Base-by-base conservation (phyloP, 2,329 filamentous ascomycete species). In the Microthyrium microscopicum region DNA sequence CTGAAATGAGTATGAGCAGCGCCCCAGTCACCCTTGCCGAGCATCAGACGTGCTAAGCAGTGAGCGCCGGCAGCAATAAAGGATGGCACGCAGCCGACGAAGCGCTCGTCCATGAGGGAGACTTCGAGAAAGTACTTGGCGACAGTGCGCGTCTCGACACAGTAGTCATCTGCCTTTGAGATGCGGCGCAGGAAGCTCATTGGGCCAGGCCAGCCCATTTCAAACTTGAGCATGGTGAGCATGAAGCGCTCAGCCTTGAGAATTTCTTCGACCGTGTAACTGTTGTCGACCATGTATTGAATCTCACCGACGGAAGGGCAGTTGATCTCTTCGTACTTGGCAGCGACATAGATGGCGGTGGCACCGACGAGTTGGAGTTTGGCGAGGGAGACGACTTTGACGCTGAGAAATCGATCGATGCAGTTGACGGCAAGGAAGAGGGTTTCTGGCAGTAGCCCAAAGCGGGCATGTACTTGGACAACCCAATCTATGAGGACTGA, bases 321-420 rank as follows among this genome's bases (percentile, higher is more conserved):
- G 57, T 93, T 92, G 62, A 98, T 94, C 60, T 98, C 89, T 56
- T 98, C 89, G 51, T 94, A 98, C 59, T 98, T 98, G 45, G 89
- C 81, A 9, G 89, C 89, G 39, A 98, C 77, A 47, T 95, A 85
- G 44, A 98, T 78, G 18, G 89, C 89, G 4, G 89, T 95, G 16
- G 89, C 87, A 29, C 89, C 89, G 33, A 95, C 89, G 12, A 98
- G 72, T 60, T 98, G 89, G 29, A 98, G 68, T 60, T 95, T 95
- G 40, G 79, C 81, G 11, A 95, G 70, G 2, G 89, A 95, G 21
- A 98, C 85, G 24, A 94, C 75, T 63, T 98, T 98, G 62, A 72
- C 73, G 1, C 85, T 89, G 16, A 98, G 70, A 55, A 98, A 98
- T 18, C 89, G 82, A 54, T 98, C 89, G 41, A 98, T 85, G 56